These are phyloP conservation scores for Phytopythium boreale DNA, from an alignment of 352 stramenopile genomes.

Conservation along the genomic window DNA sequence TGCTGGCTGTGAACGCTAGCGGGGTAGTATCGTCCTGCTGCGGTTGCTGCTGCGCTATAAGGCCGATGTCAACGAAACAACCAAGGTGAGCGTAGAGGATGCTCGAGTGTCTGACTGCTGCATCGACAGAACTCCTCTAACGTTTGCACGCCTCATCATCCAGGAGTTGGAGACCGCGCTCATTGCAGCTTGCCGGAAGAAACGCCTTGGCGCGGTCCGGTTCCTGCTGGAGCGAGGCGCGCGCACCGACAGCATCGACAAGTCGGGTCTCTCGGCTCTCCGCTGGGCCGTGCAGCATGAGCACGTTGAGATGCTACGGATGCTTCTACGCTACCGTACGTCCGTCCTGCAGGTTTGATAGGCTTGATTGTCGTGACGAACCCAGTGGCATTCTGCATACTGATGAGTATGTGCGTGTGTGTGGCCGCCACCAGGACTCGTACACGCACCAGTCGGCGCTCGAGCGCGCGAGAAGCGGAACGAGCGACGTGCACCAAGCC, in stretches of 20 bases:
- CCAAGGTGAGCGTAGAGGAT: too few species aligned
- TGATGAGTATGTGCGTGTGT: neutral
- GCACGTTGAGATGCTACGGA: slow-evolving; percentile 26
- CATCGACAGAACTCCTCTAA: too few species aligned
- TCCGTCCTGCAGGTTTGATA: slow-evolving; percentile 33
- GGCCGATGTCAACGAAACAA: slow-evolving; percentile 50
- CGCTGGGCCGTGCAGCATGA: slow-evolving; percentile 44
- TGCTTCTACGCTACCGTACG: slow-evolving; percentile 36
- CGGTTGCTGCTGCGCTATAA: slow-evolving; percentile 53
- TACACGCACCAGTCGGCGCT: slow-evolving; percentile 46
- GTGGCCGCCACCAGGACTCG: slow-evolving; percentile 20
- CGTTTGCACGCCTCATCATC: neutral
- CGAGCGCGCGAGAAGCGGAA: slow-evolving; percentile 29
- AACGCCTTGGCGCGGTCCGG: slow-evolving; percentile 24
- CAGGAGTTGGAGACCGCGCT: slow-evolving; percentile 48
- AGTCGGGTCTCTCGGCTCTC: slow-evolving; percentile 41
- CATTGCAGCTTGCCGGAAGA: slow-evolving; percentile 51
- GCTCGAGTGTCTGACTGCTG: too few species aligned
- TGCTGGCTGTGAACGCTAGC: slow-evolving; percentile 9
- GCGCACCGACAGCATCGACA: slow-evolving; percentile 36
- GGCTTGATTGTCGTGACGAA: neutral
- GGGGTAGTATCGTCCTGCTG: slow-evolving; percentile 43
- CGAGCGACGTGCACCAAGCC: slow-evolving; percentile 29
- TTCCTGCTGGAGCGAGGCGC: slow-evolving; percentile 46
- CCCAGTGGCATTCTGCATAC: neutral